These are phyloP conservation scores for Ustilago cynodontis DNA, from an alignment of 1,284 basidiomycete genomes.

Conservation along the genomic window DNA sequence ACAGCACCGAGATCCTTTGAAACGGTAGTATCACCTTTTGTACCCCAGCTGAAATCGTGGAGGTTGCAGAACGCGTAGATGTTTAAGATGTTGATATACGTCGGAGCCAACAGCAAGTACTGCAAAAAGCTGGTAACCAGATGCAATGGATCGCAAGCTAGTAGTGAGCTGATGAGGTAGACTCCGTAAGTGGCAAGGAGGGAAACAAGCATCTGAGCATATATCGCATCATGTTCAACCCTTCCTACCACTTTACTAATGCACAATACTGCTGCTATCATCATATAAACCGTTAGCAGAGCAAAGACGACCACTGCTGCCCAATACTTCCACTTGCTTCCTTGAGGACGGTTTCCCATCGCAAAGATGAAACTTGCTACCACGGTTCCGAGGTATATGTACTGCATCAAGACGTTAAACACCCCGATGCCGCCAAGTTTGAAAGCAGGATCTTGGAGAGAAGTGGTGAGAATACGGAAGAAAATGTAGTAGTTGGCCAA, in stretches of 20 bases:
- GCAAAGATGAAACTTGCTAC: constrained; percentile 92
- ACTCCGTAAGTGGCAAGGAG: constrained; percentile 84
- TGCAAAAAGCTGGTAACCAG: constrained; percentile 93
- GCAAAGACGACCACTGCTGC: constrained; percentile 82
- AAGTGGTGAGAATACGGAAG: constrained; percentile 91
- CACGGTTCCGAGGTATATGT: constrained; percentile 84
- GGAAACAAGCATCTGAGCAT: constrained; percentile 83
- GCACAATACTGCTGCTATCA: constrained; percentile 70
- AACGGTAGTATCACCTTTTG: constrained; percentile 69
- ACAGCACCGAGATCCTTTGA: constrained; percentile 67
- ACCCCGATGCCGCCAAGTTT: constrained; percentile 78
- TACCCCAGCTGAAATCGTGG: constrained; percentile 70
- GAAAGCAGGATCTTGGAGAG: constrained; percentile 83
- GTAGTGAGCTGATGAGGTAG: constrained; percentile 74
- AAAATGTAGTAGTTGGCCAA: constrained; percentile 94
- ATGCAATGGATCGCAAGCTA: constrained; percentile 91
- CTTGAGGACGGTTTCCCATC: constrained; percentile 94
- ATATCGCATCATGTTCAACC: constrained; percentile 75
- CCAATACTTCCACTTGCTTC: constrained; percentile 89
- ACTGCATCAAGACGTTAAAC: constrained; percentile 85
- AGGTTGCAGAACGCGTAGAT: constrained; percentile 69
- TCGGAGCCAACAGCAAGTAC: constrained; percentile 90
- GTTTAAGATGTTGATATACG: constrained; percentile 83
- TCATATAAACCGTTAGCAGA: constrained; percentile 83
- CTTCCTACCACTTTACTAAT: constrained; percentile 53